Evolutionary conservation across 2,329 filamentous ascomycete genomes (phyloP).

Genomic region (Venturia effusa): DNA sequence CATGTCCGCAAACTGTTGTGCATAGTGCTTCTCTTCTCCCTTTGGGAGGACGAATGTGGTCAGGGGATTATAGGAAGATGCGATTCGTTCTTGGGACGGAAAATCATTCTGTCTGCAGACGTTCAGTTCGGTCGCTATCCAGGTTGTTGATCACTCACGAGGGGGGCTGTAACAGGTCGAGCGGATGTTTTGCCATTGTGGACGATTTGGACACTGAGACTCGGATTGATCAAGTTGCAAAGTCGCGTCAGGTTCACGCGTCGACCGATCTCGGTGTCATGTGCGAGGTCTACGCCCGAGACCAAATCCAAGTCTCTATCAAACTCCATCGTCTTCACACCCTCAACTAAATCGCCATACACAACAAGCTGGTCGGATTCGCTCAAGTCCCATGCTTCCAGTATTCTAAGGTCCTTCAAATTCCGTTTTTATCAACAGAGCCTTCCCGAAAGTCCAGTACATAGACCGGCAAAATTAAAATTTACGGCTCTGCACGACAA

Average conservation of each 20-base stretch:
- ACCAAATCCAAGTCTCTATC: too few species aligned
- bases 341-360: too few species aligned
- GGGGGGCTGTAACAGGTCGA: background rate
- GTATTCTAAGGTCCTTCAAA: too few species aligned
- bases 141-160: background rate
- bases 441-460: too few species aligned
- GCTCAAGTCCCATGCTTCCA: too few species aligned
- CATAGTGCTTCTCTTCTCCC: conserved; percentile 56
- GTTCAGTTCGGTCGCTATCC: background rate
- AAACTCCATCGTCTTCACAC: background rate
- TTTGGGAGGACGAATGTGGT: conserved; percentile 63
- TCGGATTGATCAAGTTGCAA: background rate
- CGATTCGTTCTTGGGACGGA: background rate
- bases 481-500: too few species aligned
- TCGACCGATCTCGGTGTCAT: background rate
- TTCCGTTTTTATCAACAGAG: too few species aligned
- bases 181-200: conserved; percentile 6
- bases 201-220: background rate
- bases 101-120: conserved; percentile 4
- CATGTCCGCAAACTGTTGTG: conserved; percentile 95
- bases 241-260: conserved; percentile 1
- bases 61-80: conserved; percentile 60
- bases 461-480: too few species aligned
- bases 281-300: background rate
- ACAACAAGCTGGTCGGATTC: too few species aligned